These are phyloP conservation scores for Zygoascus meyerae DNA, from an alignment of 1,139 yeast genomes.

Conservation along the genomic window DNA sequence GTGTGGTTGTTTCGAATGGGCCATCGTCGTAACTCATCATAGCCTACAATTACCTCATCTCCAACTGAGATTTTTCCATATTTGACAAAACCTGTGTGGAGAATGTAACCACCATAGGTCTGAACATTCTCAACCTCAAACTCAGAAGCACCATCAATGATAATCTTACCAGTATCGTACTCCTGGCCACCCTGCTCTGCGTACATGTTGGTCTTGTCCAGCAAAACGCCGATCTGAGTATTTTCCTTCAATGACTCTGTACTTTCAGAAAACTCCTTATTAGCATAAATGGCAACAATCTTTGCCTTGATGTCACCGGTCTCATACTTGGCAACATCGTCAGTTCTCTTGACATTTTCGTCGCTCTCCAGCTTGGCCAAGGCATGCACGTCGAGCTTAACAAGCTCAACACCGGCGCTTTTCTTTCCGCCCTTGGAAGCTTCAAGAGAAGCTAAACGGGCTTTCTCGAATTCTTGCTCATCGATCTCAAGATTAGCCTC, in stretches of 20 bases:
- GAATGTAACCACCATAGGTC: constrained; percentile 86
- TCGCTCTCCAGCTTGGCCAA: constrained; percentile 45
- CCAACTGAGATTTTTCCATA: constrained; percentile 70
- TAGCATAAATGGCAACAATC: constrained; percentile 68
- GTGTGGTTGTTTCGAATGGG: constrained; percentile 97
- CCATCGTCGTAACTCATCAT: constrained; percentile 92
- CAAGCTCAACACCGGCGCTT: constrained; percentile 48
- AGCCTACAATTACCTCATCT: constrained; percentile 75
- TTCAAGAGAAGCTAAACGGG: constrained; percentile 82
- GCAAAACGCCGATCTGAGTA: constrained; percentile 65
- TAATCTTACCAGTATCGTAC: constrained; percentile 87
- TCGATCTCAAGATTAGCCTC: constrained; percentile 94
- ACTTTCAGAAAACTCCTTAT: constrained; percentile 50
- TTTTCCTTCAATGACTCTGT: constrained; percentile 40
- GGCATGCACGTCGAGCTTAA: constrained; percentile 88
- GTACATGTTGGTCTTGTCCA: constrained; percentile 89
- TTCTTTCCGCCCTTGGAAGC: constrained; percentile 90
- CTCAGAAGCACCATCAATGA: constrained; percentile 80
- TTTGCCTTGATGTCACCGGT: constrained; percentile 32
- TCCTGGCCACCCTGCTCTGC: constrained; percentile 99
- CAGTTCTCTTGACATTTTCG: constrained; percentile 67
- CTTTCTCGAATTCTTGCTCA: constrained; percentile 84
- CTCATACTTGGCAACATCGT: constrained; percentile 63
- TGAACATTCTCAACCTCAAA: constrained; percentile 90
- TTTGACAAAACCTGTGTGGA: constrained; percentile 81